A percentile compares a stretch with the other conserved stretches of the same genome.
phyloP scores from a whole-genome alignment of 2,329 filamentous ascomycete genomes.

The Pestalotiopsis sp. region DNA sequence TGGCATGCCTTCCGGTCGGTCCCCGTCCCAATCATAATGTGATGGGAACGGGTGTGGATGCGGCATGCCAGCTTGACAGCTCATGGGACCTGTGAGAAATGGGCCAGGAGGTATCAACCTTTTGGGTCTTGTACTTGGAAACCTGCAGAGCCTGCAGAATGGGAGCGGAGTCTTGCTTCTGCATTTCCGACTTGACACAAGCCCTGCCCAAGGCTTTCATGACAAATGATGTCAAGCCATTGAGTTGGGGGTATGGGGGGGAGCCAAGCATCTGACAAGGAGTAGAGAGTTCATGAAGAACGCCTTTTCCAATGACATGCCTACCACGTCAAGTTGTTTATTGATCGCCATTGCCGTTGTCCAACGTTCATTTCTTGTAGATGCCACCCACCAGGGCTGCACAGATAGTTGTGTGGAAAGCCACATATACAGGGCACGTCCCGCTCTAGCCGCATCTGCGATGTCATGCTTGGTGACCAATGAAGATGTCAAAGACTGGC shows the following conservation, averaged over 20 bases:
- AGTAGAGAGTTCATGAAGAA: background rate
- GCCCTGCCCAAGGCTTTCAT: background rate
- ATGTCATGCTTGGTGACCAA: conserved; percentile 29
- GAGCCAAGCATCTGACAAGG: background rate
- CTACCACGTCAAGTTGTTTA: background rate
- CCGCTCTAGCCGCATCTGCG: conserved; percentile 25
- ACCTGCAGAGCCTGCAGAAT: background rate
- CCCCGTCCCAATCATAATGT: conserved; percentile 1
- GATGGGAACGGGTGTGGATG: background rate
- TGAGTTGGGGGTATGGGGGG: background rate
- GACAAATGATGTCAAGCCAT: background rate
- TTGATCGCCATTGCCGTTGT: background rate
- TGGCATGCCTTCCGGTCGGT: background rate
- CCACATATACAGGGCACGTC: conserved; percentile 22
- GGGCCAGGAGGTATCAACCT: background rate
- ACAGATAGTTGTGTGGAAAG: conserved; percentile 13
- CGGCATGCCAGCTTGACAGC: background rate
- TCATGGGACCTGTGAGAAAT: background rate
- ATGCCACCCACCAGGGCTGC: background rate
- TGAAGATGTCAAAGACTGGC: conserved; percentile 22
- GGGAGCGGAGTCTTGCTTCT: background rate
- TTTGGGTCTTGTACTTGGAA: background rate
- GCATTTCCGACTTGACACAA: background rate
- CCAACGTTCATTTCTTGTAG: background rate
- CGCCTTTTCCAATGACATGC: background rate